Evolutionary conservation across 805 yeast species (phyloP).

Genomic region (Yarrowia alimentaria): DNA sequence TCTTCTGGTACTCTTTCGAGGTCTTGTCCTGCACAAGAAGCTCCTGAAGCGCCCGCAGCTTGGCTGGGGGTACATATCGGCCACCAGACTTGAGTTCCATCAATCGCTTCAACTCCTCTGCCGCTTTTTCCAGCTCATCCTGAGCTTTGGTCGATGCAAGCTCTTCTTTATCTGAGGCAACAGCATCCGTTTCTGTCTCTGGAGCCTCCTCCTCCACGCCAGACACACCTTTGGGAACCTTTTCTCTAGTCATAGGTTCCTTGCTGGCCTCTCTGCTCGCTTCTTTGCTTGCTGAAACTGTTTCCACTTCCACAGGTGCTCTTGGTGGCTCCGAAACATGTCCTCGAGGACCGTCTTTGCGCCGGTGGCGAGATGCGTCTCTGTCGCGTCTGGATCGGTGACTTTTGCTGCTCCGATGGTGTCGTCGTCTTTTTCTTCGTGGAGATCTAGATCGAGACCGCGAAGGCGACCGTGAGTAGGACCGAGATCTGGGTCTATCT

Average conservation of each 20-base stretch:
- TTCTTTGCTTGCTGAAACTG: neutral
- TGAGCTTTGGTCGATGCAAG: too few relatives aligned
- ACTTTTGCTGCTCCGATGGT: conserved; percentile 1
- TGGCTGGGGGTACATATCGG: conserved; percentile 55
- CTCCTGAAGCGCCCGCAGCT: conserved; percentile 46
- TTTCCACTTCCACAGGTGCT: conserved; percentile 6
- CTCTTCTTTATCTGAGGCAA: too few relatives aligned
- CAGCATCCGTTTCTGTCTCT: neutral
- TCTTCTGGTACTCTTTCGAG: conserved; percentile 48
- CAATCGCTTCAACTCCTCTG: conserved; percentile 9
- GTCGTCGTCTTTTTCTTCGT: neutral
- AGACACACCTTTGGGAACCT: neutral
- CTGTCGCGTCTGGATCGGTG: neutral
- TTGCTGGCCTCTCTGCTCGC: neutral
- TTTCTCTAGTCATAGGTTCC: neutral
- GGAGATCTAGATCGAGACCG: conserved; percentile 5
- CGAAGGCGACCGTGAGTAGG: neutral
- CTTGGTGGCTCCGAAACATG: neutral
- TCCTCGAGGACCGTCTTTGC: conserved; percentile 19
- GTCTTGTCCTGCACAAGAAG: conserved; percentile 38
- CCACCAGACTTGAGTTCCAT: conserved; percentile 45
- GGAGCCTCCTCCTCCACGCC: neutral
- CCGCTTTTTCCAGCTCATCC: neutral
- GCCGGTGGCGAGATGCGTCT: neutral
- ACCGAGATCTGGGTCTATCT: neutral